Evolutionary conservation across 495 filamentous ascomycete genomes (phyloP), one percentile per base, ranked within the genome.

Genomic region (Neurospora tetrasperma): DNA sequence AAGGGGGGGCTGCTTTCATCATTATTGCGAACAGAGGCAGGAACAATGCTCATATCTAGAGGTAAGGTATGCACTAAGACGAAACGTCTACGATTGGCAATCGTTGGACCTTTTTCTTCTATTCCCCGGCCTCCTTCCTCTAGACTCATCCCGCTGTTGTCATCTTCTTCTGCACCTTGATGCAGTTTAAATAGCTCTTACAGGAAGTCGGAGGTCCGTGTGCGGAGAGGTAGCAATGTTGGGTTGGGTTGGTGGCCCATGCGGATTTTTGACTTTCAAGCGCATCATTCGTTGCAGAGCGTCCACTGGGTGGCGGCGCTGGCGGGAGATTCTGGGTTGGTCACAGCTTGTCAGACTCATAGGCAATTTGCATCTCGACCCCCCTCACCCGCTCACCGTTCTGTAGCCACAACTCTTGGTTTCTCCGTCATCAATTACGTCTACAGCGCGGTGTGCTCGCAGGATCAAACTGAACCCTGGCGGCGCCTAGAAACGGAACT

Each of bases 61-160:
- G 27, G 27, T 27, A 31, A 31, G 27, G 27, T 31, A 38, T 38
- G 35, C 5, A 6, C 35, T 38, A 38, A 38, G 35, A 38, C 54
- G 23, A 3, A 31, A 62, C 31, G 27, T 27, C 12, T 62, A 35
- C 23, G 5, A 59, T 27, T 31, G 23, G 54, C 27, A 27, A 66
- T 18, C 23, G 23, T 23, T 20, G 4, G 46, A 10, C 46, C 44
- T 20, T 54, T 23, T 23, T 11, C n/a, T 54, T 20, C 11, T 54
- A 73, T 76, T 72, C 71, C 72, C 54, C 54, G 12, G 54, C 54
- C 23, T 23, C 54, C 73, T 48, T 76, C n/a, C n/a, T n/a, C 78
- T 78, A 79, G 78, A 77, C 77, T 79, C 78, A 75, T 79, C 78
- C 78, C 76, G 78, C 72, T 70, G 46, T 70, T 74, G 35, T 38